These are phyloP conservation scores for Dichotomocladium elegans DNA, from an alignment of 371 early-diverging fungal genomes.

Conservation along the genomic window DNA sequence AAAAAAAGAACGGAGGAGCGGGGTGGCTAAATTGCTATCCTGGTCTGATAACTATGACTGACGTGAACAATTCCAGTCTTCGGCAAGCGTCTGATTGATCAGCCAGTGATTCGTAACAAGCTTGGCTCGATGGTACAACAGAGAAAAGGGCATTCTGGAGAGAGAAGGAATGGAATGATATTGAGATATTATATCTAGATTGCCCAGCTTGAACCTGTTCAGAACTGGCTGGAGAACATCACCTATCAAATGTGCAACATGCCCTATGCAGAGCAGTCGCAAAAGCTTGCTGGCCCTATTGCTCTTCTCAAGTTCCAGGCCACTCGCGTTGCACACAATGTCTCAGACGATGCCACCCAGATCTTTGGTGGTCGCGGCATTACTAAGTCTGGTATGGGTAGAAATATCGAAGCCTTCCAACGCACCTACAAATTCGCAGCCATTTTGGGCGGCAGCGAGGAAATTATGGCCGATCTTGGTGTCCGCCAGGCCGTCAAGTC, in stretches of 20 bases:
- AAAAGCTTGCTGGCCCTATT: conserved; percentile 66
- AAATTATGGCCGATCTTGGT: conserved; percentile 33
- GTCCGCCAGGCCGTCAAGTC: neutral
- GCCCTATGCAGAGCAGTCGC: conserved; percentile 55
- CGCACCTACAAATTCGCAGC: conserved; percentile 53
- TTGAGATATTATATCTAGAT: conserved; percentile 32
- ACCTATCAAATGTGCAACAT: conserved; percentile 66
- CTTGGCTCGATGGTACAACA: conserved; percentile 51
- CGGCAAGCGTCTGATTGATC: conserved; percentile 69
- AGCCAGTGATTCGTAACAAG: conserved; percentile 63
- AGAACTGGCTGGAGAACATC: conserved; percentile 60
- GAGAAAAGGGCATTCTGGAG: conserved; percentile 9
- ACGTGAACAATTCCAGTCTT: conserved; percentile 79
- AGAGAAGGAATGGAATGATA: conserved; percentile 22
- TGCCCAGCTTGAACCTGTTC: conserved; percentile 52
- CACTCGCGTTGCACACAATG: conserved; percentile 55
- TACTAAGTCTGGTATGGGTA: conserved; percentile 64
- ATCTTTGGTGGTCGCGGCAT: conserved; percentile 71
- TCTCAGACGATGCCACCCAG: conserved; percentile 63
- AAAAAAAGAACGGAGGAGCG: conserved; percentile 69
- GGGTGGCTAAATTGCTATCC: conserved; percentile 64
- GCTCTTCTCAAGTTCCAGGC: conserved; percentile 56
- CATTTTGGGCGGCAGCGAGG: conserved; percentile 27
- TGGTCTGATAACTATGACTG: conserved; percentile 61
- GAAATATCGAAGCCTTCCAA: conserved; percentile 52